Conservation (phyloP, 2,329 filamentous ascomycete genomes). For the Aureobasidium sp. region DNA sequence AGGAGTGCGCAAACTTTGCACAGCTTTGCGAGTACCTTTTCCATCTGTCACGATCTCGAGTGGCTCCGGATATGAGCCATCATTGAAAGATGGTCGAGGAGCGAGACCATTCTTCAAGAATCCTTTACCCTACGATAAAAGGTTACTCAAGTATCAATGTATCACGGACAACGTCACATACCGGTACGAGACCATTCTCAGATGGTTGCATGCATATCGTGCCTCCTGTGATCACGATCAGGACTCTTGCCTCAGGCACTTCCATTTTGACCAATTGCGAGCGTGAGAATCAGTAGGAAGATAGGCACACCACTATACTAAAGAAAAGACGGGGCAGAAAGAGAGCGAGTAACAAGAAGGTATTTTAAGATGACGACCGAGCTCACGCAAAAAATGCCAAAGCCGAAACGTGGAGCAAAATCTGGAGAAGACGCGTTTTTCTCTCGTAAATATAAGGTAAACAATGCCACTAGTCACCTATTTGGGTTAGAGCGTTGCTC, state of each 20-base stretch:
- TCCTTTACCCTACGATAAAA: slow-evolving; percentile 40
- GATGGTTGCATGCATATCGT: slow-evolving; percentile 89
- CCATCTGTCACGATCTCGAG: slow-evolving; percentile 50
- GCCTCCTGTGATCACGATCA: slow-evolving; percentile 83
- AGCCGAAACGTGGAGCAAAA: slow-evolving; percentile 8
- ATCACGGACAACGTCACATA: slow-evolving; percentile 27
- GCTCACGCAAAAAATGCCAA: slow-evolving; percentile 3
- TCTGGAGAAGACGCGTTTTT: neutral
- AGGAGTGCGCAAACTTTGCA: slow-evolving; percentile 71
- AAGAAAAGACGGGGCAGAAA: neutral
- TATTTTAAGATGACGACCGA: neutral
- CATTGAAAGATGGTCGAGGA: slow-evolving; percentile 78
- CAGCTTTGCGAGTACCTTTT: slow-evolving; percentile 40
- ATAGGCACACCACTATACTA: neutral
- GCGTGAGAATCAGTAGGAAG: neutral
- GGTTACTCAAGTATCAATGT: neutral
- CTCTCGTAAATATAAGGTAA: neutral
- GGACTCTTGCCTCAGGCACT: slow-evolving; percentile 65
- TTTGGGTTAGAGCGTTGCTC: neutral
- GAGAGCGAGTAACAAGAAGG: neutral
- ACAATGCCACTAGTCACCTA: neutral
- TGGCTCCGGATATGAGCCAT: slow-evolving; percentile 53
- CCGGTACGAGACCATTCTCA: slow-evolving; percentile 70
- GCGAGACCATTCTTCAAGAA: slow-evolving; percentile 80
- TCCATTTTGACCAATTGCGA: neutral